Conservation (phyloP, 2,329 filamentous ascomycete species). For the Mycogone perniciosa region DNA sequence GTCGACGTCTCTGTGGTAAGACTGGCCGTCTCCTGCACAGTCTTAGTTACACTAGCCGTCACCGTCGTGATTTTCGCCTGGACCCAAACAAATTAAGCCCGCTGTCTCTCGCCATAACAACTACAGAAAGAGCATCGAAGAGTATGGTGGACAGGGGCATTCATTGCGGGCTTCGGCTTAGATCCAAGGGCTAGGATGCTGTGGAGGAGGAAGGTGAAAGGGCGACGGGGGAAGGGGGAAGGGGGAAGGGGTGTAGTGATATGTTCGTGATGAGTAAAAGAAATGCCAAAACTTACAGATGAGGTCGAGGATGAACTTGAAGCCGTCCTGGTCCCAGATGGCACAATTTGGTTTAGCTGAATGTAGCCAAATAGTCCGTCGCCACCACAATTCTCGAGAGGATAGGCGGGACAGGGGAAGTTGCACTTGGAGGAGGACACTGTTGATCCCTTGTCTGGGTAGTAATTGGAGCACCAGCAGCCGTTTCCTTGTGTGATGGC, state of each 20-base stretch:
- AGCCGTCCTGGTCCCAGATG: conserved; percentile 49
- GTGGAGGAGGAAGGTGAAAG: conserved; percentile 1
- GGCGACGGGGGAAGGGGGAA: not conserved
- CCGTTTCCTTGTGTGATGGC: conserved; percentile 58
- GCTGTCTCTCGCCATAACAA: conserved; percentile 12
- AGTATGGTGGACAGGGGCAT: conserved; percentile 1
- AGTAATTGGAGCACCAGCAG: conserved; percentile 72
- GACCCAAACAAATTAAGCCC: conserved; percentile 23
- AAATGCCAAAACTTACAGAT: conserved; percentile 21
- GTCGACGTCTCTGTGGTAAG: conserved; percentile 14
- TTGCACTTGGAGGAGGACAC: conserved; percentile 45
- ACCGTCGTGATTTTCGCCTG: conserved; percentile 24
- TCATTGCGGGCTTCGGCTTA: conserved; percentile 9
- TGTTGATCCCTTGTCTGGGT: conserved; percentile 42
- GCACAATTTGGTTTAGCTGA: conserved; percentile 37
- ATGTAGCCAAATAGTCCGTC: conserved; percentile 60
- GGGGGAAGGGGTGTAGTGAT: not conserved
- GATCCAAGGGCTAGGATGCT: conserved; percentile 5
- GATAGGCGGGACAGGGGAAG: conserved; percentile 61
- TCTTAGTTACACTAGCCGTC: conserved; percentile 29
- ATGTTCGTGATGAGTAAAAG: conserved; percentile 1
- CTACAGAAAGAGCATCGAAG: conserved; percentile 12
- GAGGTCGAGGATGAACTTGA: conserved; percentile 17
- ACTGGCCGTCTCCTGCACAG: conserved; percentile 28
- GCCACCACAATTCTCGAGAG: conserved; percentile 59